Evolutionary conservation across 129 eudicot species (phyloP).

Genomic region (Chrysanthemum lavandulifolium): DNA sequence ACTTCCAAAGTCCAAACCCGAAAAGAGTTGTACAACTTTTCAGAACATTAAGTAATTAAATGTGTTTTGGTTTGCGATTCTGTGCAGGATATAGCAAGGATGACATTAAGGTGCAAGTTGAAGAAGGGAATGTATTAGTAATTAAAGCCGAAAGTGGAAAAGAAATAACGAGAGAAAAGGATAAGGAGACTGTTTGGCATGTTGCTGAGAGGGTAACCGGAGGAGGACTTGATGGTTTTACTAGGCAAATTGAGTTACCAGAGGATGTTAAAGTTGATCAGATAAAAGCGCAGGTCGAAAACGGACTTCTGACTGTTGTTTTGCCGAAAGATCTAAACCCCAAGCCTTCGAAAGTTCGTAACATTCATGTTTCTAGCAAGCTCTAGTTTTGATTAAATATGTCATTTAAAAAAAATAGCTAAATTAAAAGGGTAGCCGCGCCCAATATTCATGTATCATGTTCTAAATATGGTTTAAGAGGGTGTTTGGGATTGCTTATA

Average conservation of each 20-base stretch:
- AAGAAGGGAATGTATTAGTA: slow-evolving; percentile 71
- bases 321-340: slow-evolving; percentile 67
- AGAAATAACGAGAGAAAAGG: slow-evolving; percentile 42
- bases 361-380: slow-evolving; percentile 67
- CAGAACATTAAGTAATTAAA: neutral
- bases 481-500: too few relatives aligned
- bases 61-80: neutral
- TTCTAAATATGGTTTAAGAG: too few relatives aligned
- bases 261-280: slow-evolving; percentile 80
- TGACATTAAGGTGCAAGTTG: slow-evolving; percentile 77
- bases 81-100: slow-evolving; percentile 73
- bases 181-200: slow-evolving; percentile 77
- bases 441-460: too few relatives aligned
- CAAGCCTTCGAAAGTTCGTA: slow-evolving; percentile 64
- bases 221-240: slow-evolving; percentile 39
- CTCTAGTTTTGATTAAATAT: slow-evolving; percentile 30
- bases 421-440: too few relatives aligned
- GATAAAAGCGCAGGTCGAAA: slow-evolving; percentile 82
- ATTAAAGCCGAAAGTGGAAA: slow-evolving; percentile 57
- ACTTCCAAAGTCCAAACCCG: neutral
- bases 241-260: slow-evolving; percentile 73
- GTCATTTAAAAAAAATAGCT: too few relatives aligned
- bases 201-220: slow-evolving; percentile 60
- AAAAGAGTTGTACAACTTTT: neutral
- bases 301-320: slow-evolving; percentile 73